Percentiles rank a stretch among this genome's conserved stretches.
These are phyloP conservation scores for Tylopilus subfusipes DNA, from an alignment of 768 basidiomycete species.

Conservation along the genomic window DNA sequence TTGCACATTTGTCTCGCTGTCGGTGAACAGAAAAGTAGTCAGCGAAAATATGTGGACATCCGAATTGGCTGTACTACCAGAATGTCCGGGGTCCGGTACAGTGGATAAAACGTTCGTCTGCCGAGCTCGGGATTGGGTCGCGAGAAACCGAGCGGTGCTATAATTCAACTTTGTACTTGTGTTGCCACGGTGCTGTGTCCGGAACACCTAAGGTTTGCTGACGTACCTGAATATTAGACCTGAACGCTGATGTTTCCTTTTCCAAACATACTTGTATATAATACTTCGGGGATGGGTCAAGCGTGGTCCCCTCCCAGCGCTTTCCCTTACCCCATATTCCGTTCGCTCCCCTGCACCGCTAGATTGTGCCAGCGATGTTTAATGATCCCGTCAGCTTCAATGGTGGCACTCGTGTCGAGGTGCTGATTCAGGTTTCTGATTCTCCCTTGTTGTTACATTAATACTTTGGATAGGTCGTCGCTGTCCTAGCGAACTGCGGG, in stretches of 20 bases:
- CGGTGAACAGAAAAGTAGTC: not conserved
- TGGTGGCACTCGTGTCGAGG: constrained; percentile 30
- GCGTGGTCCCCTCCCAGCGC: constrained; percentile 1
- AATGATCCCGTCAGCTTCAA: constrained; percentile 27
- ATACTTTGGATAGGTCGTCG: constrained; percentile 24
- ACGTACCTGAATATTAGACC: constrained; percentile 24
- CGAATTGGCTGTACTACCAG: not conserved
- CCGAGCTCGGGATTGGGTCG: constrained; percentile 11
- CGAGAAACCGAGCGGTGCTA: not conserved
- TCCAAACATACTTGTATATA: constrained; percentile 12
- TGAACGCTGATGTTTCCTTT: constrained; percentile 15
- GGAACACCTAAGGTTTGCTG: not conserved
- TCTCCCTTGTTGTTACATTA: not conserved
- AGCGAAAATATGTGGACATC: not conserved
- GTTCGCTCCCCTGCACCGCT: not conserved
- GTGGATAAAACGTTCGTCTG: constrained; percentile 9
- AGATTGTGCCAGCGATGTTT: constrained; percentile 13
- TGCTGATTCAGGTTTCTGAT: not conserved
- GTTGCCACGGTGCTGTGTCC: constrained; percentile 16
- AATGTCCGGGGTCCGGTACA: not conserved
- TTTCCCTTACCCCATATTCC: not conserved
- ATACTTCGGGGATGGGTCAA: not conserved
- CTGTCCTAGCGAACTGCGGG: constrained; percentile 34
- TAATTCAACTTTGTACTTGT: constrained; percentile 1
- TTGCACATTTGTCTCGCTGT: not conserved